Percentiles rank a stretch among this genome's conserved stretches.
Evolutionary conservation across 345 rosid species (phyloP).

Genomic region (Euphorbia pulcherrima): DNA sequence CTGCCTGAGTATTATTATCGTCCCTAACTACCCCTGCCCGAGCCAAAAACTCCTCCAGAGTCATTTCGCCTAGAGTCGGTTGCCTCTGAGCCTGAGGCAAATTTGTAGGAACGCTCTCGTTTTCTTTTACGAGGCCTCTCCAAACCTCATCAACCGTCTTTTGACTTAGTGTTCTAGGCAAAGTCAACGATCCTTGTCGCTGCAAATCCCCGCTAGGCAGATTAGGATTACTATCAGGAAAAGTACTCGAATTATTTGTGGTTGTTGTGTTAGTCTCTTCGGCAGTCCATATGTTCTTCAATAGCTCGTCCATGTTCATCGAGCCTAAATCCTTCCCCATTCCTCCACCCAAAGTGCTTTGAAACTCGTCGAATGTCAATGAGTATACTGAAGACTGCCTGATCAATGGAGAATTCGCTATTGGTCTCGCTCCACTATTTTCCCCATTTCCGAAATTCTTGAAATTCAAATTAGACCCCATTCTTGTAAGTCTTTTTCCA

Average conservation of each 20-base stretch:
- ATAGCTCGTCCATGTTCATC: slow-evolving; percentile 34
- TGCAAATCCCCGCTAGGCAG: slow-evolving; percentile 54
- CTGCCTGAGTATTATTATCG: slow-evolving; percentile 25
- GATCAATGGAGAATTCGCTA: slow-evolving; percentile 2
- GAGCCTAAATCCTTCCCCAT: slow-evolving; percentile 31
- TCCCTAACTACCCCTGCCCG: slow-evolving; percentile 33
- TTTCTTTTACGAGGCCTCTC: slow-evolving; percentile 27
- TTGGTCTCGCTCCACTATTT: slow-evolving; percentile 16
- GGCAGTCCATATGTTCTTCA: slow-evolving; percentile 32
- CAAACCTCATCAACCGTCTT: slow-evolving; percentile 36
- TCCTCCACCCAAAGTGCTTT: slow-evolving; percentile 29
- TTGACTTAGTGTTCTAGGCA: slow-evolving; percentile 36
- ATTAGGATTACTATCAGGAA: slow-evolving; percentile 15
- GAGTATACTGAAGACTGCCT: slow-evolving; percentile 31
- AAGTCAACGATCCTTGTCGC: slow-evolving; percentile 37
- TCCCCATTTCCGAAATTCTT: slow-evolving; percentile 19
- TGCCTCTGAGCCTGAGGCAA: slow-evolving; percentile 49
- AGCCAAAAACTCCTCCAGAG: slow-evolving; percentile 32
- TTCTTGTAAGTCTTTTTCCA: slow-evolving; percentile 20
- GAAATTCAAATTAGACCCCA: slow-evolving; percentile 47
- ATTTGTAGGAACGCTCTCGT: slow-evolving; percentile 16
- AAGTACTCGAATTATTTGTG: slow-evolving; percentile 15
- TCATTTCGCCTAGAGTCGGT: slow-evolving; percentile 30
- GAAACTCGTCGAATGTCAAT: slow-evolving; percentile 34
- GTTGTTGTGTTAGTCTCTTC: slow-evolving; percentile 32